Evolutionary conservation across 2,329 filamentous ascomycete genomes (phyloP), one percentile per base, ranked within the genome.

Genomic region (Penicillium sp.): DNA sequence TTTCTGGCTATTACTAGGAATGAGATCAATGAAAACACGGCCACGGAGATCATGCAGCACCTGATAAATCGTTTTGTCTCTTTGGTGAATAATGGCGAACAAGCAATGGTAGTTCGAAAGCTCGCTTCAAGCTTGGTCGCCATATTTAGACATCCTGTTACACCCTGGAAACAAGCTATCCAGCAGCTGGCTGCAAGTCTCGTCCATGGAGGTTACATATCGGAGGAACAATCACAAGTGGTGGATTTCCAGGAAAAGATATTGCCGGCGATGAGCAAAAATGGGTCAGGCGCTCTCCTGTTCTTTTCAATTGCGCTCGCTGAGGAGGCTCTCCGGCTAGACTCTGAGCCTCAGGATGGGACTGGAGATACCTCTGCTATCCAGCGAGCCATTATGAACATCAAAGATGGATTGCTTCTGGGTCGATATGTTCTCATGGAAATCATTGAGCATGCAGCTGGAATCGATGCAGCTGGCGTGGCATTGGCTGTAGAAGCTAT

Each of bases 51-150:
- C 10, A 63, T 78, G 35, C 67, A 69, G 19, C 72, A 71, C 18
- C 65, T 79, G n/a, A 65, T 78, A 13, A 68, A 71, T 43, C 71
- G 72, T 57, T 78, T 76, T 57, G 68, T 78, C 11, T 57, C 68
- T n/a, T 60, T 78, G 27, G 69, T 76, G 18, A 70, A 70, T 45
- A 60, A 65, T 9, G 66, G 67, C 14, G 76, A 78, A 58, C 67
- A 64, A 26, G 57, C 65, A 49, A 58, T 79, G 60, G 64, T 79
- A 55, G 45, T 79, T 69, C 51, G 79, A 64, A 63, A 88, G 64
- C 58, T 79, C 30, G 71, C 74, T 40, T 72, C 75, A 14, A 75
- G 73, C 42, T 61, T 79, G 35, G 71, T 74, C 27, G 70, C 76
- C 3, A 72, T 78, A 44, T 79, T 78, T 55, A 67, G 73, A 26